Base-by-base conservation (phyloP, 2,329 filamentous ascomycete genomes). In the Xylaria sp. region DNA sequence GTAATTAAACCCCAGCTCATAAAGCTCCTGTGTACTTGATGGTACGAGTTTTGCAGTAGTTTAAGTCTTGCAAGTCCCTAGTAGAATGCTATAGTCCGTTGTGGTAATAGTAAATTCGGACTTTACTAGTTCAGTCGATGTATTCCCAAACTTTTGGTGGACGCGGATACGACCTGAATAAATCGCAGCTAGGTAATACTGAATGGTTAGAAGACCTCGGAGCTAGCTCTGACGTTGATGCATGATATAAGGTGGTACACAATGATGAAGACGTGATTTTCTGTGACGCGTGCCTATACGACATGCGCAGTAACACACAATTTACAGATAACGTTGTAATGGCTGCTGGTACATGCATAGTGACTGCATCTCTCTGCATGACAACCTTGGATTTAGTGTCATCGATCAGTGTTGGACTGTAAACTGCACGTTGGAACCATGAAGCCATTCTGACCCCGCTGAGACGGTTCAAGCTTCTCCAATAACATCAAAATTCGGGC, bases 381-480 rank as follows among this genome's bases (percentile, higher is more conserved):
- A 55, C 20, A 18, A 23, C 23, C 18, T 15, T 48, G 1, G 51
- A 33, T 33, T 39, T 13, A 36, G 31, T 23, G 13, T 64, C 3
- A 67, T 15, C 41, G 54, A 49, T 48, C 51, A 1, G 48, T 9
- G 20, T 60, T 28, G 9, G 51, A 39, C 51, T 23, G 23, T 59
- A 33, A 23, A 20, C 56, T 39, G 25, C 36, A 54, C 9, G 51
- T 15, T 15, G 52, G 28, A 13, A 55, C 36, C 41, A 43, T 31
- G 33, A 59, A 31, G n/a, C 39, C 60, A 60, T 49, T 55, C 8
- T 52, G 54, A 46, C 43, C 46, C 18, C 31, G 31, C 57, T 52
- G 59, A 28, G 54, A 25, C 6, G 33, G 36, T 9, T 55, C 39
- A 13, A 67, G 59, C 28, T 63, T 67, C n/a, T 63, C 59, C 39